A percentile compares a stretch with the other conserved stretches of the same genome.
Conservation (phyloP, 805 yeast species). For the Priceomyces fermenticarens region DNA sequence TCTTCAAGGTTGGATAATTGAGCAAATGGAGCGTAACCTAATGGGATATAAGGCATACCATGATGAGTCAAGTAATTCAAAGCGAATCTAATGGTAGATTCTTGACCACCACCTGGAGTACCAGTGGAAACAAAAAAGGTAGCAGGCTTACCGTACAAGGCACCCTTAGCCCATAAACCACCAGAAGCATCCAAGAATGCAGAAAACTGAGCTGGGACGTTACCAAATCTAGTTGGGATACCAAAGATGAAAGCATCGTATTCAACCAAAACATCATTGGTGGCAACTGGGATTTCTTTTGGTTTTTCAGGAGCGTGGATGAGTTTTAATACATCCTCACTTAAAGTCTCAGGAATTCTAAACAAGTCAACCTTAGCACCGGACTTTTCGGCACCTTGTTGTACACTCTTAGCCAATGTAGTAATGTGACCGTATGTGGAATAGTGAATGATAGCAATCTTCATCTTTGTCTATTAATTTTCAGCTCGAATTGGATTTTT, state of each 20-base stretch:
- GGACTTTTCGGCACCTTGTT: conserved; percentile 65
- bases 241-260: conserved; percentile 80
- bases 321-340: conserved; percentile 55
- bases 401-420: conserved; percentile 63
- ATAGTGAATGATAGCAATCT: conserved; percentile 75
- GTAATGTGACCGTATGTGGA: conserved; percentile 79
- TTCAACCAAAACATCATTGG: conserved; percentile 49
- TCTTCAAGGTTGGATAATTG: conserved; percentile 57
- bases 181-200: conserved; percentile 79
- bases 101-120: conserved; percentile 77
- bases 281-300: conserved; percentile 52
- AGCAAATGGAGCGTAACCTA: conserved; percentile 66
- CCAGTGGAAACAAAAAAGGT: conserved; percentile 73
- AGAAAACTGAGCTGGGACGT: conserved; percentile 71
- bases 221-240: conserved; percentile 77
- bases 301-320: conserved; percentile 70
- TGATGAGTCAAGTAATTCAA: conserved; percentile 67
- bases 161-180: conserved; percentile 70
- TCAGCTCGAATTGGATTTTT: neutral
- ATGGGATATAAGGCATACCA: conserved; percentile 73
- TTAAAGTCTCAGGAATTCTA: conserved; percentile 79
- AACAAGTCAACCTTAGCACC: conserved; percentile 70
- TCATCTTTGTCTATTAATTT: conserved; percentile 21
- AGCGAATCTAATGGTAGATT: conserved; percentile 58
- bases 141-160: conserved; percentile 67